Conservation (phyloP, 176 grass and related monocot species). For the Echinochloa phyllopogon region DNA sequence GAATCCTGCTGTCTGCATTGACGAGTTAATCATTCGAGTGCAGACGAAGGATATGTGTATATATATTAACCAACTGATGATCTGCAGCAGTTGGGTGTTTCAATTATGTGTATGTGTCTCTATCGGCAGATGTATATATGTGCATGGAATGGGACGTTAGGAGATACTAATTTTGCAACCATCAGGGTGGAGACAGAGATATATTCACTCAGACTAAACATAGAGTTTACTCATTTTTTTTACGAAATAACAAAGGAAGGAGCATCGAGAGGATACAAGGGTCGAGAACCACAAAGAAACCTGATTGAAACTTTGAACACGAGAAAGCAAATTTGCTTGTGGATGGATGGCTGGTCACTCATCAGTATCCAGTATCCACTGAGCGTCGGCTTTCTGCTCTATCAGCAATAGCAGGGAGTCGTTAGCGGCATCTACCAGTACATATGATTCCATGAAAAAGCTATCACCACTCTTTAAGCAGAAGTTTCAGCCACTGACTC, state of each 20-base stretch:
- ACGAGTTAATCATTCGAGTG: slow-evolving; percentile 43
- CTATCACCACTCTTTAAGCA: neutral
- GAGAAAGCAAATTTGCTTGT: neutral
- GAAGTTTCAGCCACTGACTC: neutral
- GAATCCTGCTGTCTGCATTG: slow-evolving; percentile 45
- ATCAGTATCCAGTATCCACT: too few relatives aligned
- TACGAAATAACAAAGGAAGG: too few relatives aligned
- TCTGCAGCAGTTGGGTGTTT: neutral
- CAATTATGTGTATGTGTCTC: neutral
- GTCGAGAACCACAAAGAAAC: too few relatives aligned
- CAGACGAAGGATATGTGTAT: neutral
- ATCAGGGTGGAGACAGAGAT: neutral
- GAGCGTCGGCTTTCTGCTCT: neutral
- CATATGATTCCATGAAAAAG: neutral
- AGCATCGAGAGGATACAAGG: too few relatives aligned
- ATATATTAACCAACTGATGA: neutral
- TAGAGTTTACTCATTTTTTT: neutral
- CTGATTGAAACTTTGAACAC: neutral
- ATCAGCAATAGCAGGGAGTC: neutral
- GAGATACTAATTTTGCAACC: neutral
- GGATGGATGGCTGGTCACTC: neutral
- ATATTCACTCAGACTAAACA: neutral
- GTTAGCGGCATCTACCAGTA: neutral
- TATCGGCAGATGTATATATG: neutral
- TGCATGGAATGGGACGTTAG: neutral